Base-by-base conservation (phyloP, 176 grass and related monocot genomes). In the Aegilops sharonensis region DNA sequence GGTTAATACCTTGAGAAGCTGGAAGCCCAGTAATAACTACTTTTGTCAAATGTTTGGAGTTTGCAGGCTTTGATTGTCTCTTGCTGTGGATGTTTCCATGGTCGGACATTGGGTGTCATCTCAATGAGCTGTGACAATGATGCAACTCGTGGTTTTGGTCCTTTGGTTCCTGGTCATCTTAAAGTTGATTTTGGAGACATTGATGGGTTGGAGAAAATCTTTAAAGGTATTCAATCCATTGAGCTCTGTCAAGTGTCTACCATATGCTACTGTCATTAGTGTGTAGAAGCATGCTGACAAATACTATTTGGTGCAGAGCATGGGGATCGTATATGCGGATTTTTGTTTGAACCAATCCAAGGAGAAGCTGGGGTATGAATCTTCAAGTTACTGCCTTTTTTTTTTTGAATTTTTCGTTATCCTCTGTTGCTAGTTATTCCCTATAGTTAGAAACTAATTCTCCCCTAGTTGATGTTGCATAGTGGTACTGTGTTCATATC, bases 321-420 rank as follows among this genome's bases (percentile, higher is more conserved):
- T 64, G 93, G 93, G 69, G 90, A 91, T 77, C 67, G 20, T 61
- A 93, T 98, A 73, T 98, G 96, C 5, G 88, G 91, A 23, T 98
- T 98, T 95, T 60, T 98, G 47, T 98, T 98, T 83, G 96, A 98
- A 92, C 96, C 96, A 62, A 95, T 98, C 79, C 96, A 98, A 94
- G 96, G 96, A 86, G 96, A 98, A 87, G 96, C 96, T 71, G 96
- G 96, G 87, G 96, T 98, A 95, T 23, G 87, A 83, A 63, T 88
- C n/a, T 84, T 76, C 59, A 47, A 70, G 31, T 73, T 78, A n/a
- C 39, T 73, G 7, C 56, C 12, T 82, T 68, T 48, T 40, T 75
- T 37, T 40, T 75, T 37, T 62, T 48, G 20, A 85, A 63, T 10
- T 17, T 86, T 24, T 76, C 15, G 11, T 12, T 75, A 75, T 56